phyloP scores from a whole-genome alignment of 805 yeast genomes.

The Metschnikowia peoriensis region DNA sequence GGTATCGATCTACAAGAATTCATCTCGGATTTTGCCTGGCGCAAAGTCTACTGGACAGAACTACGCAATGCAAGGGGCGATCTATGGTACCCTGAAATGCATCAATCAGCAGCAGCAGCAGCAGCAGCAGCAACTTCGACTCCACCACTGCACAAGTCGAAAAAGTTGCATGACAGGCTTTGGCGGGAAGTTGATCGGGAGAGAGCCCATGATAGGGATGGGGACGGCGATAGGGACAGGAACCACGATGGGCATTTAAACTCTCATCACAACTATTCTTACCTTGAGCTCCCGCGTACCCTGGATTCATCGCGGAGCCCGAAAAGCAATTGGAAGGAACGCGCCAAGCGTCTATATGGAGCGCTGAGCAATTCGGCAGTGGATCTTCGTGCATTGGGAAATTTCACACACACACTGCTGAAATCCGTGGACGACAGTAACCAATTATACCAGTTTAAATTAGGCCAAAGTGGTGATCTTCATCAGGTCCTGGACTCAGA shows the following conservation, averaged over 20 bases:
- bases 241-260: conserved; percentile 4
- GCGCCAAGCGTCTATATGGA: conserved; percentile 14
- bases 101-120: background rate
- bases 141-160: conserved; percentile 1
- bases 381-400: background rate
- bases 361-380: conserved; percentile 6
- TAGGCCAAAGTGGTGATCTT: conserved; percentile 1
- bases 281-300: background rate
- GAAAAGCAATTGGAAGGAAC: conserved; percentile 12
- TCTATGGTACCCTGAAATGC: conserved; percentile 45
- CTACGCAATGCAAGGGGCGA: conserved; percentile 44
- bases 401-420: conserved; percentile 5
- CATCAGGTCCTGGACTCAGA: background rate
- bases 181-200: conserved; percentile 25
- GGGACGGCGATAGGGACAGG: conserved; percentile 15
- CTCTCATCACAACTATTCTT: too few species aligned
- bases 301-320: background rate
- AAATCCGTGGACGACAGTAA: conserved; percentile 5
- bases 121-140: conserved; percentile 1
- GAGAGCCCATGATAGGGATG: conserved; percentile 2
- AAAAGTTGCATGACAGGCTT: conserved; percentile 33
- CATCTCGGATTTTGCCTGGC: conserved; percentile 57
- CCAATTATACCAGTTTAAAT: conserved; percentile 3
- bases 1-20: conserved; percentile 61
- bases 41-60: conserved; percentile 54